Evolutionary conservation across 1,284 basidiomycete species (phyloP).

Genomic region (Sutorius eximius): DNA sequence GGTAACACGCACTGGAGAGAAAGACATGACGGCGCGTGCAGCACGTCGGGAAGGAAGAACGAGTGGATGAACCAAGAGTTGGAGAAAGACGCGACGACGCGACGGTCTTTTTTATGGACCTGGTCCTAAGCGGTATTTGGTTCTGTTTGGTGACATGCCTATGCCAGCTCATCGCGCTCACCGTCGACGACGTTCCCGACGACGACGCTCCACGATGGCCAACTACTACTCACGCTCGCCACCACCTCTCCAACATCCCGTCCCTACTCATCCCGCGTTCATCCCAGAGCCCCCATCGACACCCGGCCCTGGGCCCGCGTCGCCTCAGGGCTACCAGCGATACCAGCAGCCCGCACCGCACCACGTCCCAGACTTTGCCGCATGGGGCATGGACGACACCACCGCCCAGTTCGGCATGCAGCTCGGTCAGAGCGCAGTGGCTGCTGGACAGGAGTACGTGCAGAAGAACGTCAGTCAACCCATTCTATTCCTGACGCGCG

Average conservation of each 20-base stretch:
- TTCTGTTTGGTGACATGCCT: conserved; percentile 20
- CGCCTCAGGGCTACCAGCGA: conserved; percentile 75
- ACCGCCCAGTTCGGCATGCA: conserved; percentile 98
- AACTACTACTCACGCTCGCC: conserved; percentile 61
- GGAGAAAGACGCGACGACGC: not conserved
- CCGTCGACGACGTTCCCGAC: not conserved
- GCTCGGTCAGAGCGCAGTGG: conserved; percentile 88
- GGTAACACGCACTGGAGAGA: conserved; percentile 56
- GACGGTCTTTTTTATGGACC: conserved; percentile 25
- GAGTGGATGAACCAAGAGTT: conserved; percentile 23
- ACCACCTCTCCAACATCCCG: conserved; percentile 84
- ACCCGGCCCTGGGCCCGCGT: conserved; percentile 48
- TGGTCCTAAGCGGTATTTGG: conserved; percentile 19
- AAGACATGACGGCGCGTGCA: conserved; percentile 39
- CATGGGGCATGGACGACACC: conserved; percentile 88
- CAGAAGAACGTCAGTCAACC: conserved; percentile 79
- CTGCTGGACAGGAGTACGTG: conserved; percentile 94
- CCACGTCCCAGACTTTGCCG: conserved; percentile 55
- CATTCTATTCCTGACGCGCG: not conserved
- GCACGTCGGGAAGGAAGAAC: conserved; percentile 12
- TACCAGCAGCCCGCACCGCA: conserved; percentile 45
- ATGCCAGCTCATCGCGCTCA: not conserved
- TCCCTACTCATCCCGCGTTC: conserved; percentile 86
- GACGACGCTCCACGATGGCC: conserved; percentile 31
- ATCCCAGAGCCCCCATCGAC: conserved; percentile 88